Conservation (phyloP, 495 filamentous ascomycete species). For the Letharia lupina region DNA sequence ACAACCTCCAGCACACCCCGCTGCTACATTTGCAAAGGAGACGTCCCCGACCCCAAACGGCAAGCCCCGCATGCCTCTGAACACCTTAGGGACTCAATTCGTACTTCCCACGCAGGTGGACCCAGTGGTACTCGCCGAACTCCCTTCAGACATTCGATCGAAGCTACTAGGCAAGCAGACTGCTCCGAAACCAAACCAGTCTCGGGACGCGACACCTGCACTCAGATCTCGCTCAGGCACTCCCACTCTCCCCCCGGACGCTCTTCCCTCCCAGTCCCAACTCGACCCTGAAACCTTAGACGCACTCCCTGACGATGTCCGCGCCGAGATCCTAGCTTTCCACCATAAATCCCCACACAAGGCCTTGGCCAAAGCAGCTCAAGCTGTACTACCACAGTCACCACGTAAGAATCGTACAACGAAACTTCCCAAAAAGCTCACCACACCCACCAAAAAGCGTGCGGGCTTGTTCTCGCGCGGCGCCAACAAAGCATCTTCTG, state of each 20-base stretch:
- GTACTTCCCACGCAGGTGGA: conserved; percentile 76
- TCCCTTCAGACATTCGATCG: conserved; percentile 69
- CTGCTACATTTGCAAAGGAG: conserved; percentile 45
- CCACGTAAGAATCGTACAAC: conserved; percentile 45
- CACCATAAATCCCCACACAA: conserved; percentile 41
- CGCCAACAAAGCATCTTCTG: conserved; percentile 34
- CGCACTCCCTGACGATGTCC: conserved; percentile 73
- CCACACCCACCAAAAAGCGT: conserved; percentile 53
- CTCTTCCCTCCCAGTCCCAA: conserved; percentile 46
- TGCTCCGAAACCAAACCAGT: conserved; percentile 30
- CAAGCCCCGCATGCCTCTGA: conserved; percentile 57
- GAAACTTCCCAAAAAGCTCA: conserved; percentile 41
- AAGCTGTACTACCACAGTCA: conserved; percentile 46
- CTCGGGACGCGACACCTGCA: conserved; percentile 31
- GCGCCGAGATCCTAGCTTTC: conserved; percentile 65
- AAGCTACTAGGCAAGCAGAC: conserved; percentile 50
- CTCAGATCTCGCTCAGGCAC: conserved; percentile 26
- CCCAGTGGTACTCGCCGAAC: conserved; percentile 62
- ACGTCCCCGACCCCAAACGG: conserved; percentile 39
- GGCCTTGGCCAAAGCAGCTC: conserved; percentile 33
- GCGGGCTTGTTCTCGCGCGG: conserved; percentile 40
- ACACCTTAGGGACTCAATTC: conserved; percentile 79
- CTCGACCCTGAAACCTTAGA: conserved; percentile 66
- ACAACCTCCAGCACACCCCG: conserved; percentile 38
- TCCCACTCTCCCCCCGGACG: conserved; percentile 18